Percentiles rank a stretch among this genome's conserved stretches.
Conservation (phyloP, 495 filamentous ascomycete species). For the Antarctomyces pellizariae region DNA sequence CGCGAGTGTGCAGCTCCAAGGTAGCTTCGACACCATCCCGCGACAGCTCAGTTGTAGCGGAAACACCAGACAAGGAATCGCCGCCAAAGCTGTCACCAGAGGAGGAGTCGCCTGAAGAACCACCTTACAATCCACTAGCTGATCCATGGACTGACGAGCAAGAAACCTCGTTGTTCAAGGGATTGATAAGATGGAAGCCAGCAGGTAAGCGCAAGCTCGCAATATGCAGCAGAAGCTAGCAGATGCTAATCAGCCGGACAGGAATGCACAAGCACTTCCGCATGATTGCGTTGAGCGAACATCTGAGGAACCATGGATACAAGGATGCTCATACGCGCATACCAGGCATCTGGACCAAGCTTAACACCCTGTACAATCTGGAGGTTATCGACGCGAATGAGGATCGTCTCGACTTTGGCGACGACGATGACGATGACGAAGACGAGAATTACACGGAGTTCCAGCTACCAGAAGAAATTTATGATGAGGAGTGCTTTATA, state of each 20-base stretch:
- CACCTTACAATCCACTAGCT: conserved; percentile 19
- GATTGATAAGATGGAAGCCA: conserved; percentile 75
- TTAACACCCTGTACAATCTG: conserved; percentile 65
- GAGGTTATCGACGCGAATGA: conserved; percentile 72
- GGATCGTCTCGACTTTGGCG: conserved; percentile 38
- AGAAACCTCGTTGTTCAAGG: conserved; percentile 75
- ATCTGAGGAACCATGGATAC: conserved; percentile 71
- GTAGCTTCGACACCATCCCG: conserved; percentile 18
- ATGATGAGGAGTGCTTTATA: conserved; percentile 48
- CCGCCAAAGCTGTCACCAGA: conserved; percentile 19
- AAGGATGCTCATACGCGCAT: conserved; percentile 65
- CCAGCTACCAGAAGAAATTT: conserved; percentile 53
- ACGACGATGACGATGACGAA: conserved; percentile 23
- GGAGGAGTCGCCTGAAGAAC: conserved; percentile 14
- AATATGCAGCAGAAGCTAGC: too few species aligned
- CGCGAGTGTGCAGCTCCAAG: conserved; percentile 17
- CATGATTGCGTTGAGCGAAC: conserved; percentile 71
- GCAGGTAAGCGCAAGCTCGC: conserved; percentile 35
- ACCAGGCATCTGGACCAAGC: conserved; percentile 77
- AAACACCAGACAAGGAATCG: conserved; percentile 21
- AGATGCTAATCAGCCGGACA: too few species aligned
- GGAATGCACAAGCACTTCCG: conserved; percentile 97
- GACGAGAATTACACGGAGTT: conserved; percentile 41
- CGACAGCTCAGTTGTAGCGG: conserved; percentile 27
- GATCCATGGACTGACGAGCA: conserved; percentile 93